Conservation (phyloP, 352 stramenopile genomes). For the Phytophthora fragariae region DNA sequence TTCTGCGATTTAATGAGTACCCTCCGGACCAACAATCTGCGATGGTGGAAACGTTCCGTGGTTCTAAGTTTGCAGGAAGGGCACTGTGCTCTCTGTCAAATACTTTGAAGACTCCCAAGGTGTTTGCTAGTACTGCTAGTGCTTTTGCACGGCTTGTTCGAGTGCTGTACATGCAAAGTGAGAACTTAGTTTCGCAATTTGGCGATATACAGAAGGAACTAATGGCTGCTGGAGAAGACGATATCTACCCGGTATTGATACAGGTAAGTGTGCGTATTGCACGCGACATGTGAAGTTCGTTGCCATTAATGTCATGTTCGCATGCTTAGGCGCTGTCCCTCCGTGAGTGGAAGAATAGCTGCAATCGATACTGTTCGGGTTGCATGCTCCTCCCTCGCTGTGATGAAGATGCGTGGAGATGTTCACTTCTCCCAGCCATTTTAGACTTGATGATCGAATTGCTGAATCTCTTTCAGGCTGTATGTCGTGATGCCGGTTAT, state of each 20-base stretch:
- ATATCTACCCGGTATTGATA: constrained; percentile 49
- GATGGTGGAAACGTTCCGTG: constrained; percentile 31
- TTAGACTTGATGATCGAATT: constrained; percentile 50
- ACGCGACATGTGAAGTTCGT: background rate
- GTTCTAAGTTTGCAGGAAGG: constrained; percentile 27
- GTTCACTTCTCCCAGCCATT: constrained; percentile 45
- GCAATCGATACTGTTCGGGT: constrained; percentile 34
- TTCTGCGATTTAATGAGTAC: constrained; percentile 35
- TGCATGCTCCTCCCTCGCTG: constrained; percentile 36
- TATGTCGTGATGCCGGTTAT: constrained; percentile 31
- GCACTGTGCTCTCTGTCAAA: constrained; percentile 28
- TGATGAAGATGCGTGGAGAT: constrained; percentile 34
- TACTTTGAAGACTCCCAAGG: constrained; percentile 42
- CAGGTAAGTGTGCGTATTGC: constrained; percentile 35
- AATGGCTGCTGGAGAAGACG: constrained; percentile 30
- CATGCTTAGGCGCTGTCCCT: constrained; percentile 50
- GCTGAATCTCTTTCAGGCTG: constrained; percentile 45
- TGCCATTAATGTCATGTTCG: constrained; percentile 1
- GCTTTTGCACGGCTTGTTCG: constrained; percentile 45
- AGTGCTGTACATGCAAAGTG: constrained; percentile 35
- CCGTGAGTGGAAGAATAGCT: constrained; percentile 46
- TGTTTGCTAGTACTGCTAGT: constrained; percentile 33
- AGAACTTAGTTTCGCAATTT: constrained; percentile 34
- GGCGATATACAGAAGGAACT: constrained; percentile 43
- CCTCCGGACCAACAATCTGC: constrained; percentile 21